phyloP scores from a whole-genome alignment of 176 grass and related monocot species.

The barley (Hordeum vulgare) region MorexV3_pseudomolecules_assembly NC_058520.1:535503614-535504113 shows the following conservation, averaged over 20 bases:
- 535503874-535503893: conserved; percentile 7
- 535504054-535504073: too few relatives aligned
- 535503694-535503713: background rate
- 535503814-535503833: background rate
- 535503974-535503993: background rate
- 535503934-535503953: background rate
- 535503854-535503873: background rate
- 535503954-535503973: background rate
- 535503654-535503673: background rate
- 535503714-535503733: conserved; percentile 9
- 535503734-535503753: background rate
- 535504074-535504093: too few relatives aligned
- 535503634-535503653: background rate
- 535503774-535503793: background rate
- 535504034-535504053: background rate
- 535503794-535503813: background rate
- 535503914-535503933: background rate
- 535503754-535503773: background rate
- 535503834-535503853: background rate
- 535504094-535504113: too few relatives aligned
- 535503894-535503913: background rate
- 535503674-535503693: background rate
- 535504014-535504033: background rate
- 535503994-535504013: too few relatives aligned
- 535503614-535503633: background rate